Evolutionary conservation across 805 yeast genomes (phyloP).

Genomic region (Cyberlindnera subsufficiens): DNA sequence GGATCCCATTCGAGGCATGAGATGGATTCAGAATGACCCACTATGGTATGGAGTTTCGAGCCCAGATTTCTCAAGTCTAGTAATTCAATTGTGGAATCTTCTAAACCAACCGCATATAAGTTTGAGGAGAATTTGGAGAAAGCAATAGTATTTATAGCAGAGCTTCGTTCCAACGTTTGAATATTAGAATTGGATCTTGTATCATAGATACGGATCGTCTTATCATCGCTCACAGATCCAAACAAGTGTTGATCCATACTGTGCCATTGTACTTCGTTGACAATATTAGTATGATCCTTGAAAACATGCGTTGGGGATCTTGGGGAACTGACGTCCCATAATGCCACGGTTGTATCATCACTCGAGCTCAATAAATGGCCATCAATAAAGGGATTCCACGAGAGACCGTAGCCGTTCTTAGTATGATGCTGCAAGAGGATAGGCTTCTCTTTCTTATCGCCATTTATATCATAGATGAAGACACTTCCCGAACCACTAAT

Average conservation of each 20-base stretch:
- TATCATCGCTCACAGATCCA: constrained; percentile 76
- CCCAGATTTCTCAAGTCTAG: constrained; percentile 51
- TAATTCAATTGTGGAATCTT: constrained; percentile 60
- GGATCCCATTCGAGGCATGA: constrained; percentile 77
- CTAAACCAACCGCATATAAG: constrained; percentile 63
- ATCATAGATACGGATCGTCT: constrained; percentile 49
- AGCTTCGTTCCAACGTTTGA: constrained; percentile 23
- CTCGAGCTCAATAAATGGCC: constrained; percentile 56
- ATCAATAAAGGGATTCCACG: constrained; percentile 48
- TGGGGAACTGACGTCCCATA: constrained; percentile 49
- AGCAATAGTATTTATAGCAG: constrained; percentile 55
- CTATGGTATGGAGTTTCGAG: constrained; percentile 58
- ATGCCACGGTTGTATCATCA: constrained; percentile 59
- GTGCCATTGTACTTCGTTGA: constrained; percentile 77
- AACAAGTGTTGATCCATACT: constrained; percentile 39
- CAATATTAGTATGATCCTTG: constrained; percentile 47
- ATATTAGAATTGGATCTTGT: constrained; percentile 25
- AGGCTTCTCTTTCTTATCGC: constrained; percentile 24
- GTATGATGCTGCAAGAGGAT: constrained; percentile 42
- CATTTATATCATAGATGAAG: constrained; percentile 38
- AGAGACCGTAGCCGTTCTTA: constrained; percentile 69
- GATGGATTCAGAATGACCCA: constrained; percentile 73
- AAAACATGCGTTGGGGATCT: constrained; percentile 19
- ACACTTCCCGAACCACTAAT: constrained; percentile 64
- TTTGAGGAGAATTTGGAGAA: constrained; percentile 58